Conservation (phyloP, 2,329 filamentous ascomycete genomes). For the Phaeosphaeriaceae sp. region DNA sequence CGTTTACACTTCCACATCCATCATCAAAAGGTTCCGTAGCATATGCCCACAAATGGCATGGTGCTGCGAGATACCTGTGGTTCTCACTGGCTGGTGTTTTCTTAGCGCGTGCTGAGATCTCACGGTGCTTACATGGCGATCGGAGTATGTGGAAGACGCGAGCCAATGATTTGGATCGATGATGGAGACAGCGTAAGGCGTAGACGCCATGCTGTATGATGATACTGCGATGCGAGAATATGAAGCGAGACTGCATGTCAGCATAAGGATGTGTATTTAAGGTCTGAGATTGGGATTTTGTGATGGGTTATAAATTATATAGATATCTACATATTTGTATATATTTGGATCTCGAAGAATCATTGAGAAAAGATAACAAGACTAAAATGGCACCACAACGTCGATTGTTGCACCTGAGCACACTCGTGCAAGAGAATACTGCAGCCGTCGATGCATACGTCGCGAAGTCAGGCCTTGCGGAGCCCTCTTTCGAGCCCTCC, state of each 20-base stretch:
- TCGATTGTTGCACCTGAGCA: not conserved
- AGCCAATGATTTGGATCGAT: not conserved
- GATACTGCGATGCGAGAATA: no score
- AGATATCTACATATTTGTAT: no score
- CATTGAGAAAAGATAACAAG: not conserved
- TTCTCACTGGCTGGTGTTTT: not conserved
- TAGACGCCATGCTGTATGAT: no score
- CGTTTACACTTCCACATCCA: no score
- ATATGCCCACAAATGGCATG: not conserved
- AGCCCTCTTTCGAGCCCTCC: constrained; percentile 2
- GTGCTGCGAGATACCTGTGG: not conserved
- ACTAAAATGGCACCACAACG: not conserved
- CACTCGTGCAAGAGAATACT: not conserved
- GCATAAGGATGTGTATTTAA: no score
- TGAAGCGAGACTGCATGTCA: no score
- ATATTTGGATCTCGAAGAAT: no score
- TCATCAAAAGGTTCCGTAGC: not conserved
- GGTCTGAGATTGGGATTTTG: no score
- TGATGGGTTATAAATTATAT: no score
- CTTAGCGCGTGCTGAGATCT: not conserved
- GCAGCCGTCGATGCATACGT: not conserved
- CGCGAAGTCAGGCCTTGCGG: not conserved
- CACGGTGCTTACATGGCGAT: not conserved
- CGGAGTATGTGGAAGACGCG: not conserved
- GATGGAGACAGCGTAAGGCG: no score